Conservation (phyloP, 495 filamentous ascomycete genomes). For the Rhypophila decipiens region DNA sequence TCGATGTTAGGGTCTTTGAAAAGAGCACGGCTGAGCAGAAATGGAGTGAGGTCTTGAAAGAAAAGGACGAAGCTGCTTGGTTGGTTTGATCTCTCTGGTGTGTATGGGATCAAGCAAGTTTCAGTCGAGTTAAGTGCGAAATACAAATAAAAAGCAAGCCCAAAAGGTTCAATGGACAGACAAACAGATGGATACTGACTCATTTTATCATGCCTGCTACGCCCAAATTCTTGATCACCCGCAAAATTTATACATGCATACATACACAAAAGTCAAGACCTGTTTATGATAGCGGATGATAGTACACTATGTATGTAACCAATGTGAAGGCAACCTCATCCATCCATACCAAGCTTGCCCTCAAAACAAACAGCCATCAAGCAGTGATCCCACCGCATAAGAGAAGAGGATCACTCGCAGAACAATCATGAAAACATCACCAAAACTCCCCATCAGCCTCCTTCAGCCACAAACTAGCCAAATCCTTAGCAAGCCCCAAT, state of each 20-base stretch:
- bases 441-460: slow-evolving; percentile 41
- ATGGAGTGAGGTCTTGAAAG: slow-evolving; percentile 30
- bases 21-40: slow-evolving; percentile 17
- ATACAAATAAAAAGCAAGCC: not conserved
- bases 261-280: too few relatives aligned
- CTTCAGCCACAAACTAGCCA: slow-evolving; percentile 55
- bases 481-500: slow-evolving; percentile 64
- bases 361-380: not conserved
- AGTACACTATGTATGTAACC: too few relatives aligned
- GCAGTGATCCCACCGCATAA: not conserved
- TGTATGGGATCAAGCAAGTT: not conserved
- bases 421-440: slow-evolving; percentile 6
- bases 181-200: not conserved
- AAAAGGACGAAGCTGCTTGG: slow-evolving; percentile 12
- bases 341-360: too few relatives aligned
- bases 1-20: slow-evolving; percentile 20
- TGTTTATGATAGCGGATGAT: too few relatives aligned
- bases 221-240: too few relatives aligned
- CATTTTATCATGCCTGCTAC: too few relatives aligned
- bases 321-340: too few relatives aligned
- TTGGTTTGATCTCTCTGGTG: not conserved
- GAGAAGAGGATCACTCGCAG: too few relatives aligned
- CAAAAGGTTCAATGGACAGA: not conserved
- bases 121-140: not conserved
- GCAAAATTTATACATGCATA: too few relatives aligned